Conservation (phyloP, 2,329 filamentous ascomycete genomes). For the Phoma sp. region DNA sequence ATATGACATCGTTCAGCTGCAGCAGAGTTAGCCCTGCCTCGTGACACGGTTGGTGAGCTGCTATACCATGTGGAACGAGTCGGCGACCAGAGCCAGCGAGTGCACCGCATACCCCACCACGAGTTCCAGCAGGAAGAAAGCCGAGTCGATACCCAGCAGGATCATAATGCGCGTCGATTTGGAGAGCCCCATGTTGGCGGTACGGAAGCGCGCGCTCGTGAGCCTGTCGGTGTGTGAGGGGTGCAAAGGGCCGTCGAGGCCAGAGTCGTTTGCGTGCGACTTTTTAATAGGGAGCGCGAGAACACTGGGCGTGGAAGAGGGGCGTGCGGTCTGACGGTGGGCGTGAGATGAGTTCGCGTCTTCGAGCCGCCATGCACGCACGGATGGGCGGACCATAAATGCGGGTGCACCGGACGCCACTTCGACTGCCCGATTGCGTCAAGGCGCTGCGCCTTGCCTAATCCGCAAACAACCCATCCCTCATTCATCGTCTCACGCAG, state of each 20-base stretch:
- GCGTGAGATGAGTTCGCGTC: neutral
- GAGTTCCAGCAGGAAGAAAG: constrained; percentile 90
- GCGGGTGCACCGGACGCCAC: constrained; percentile 10
- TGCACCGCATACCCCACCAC: constrained; percentile 82
- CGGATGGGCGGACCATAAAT: constrained; percentile 11
- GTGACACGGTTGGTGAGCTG: constrained; percentile 18
- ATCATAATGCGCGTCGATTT: constrained; percentile 92
- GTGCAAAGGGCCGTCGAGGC: constrained; percentile 2
- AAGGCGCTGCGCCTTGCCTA: constrained; percentile 4
- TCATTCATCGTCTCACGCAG: neutral
- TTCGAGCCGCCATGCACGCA: constrained; percentile 1
- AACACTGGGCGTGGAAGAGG: neutral
- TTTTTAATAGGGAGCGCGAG: neutral
- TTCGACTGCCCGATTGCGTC: constrained; percentile 14
- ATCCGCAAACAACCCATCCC: constrained; percentile 5
- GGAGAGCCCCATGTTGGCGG: constrained; percentile 75
- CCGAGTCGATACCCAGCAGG: constrained; percentile 86
- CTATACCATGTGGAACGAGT: constrained; percentile 95
- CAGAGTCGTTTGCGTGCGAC: constrained; percentile 1
- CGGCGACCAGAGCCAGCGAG: constrained; percentile 91
- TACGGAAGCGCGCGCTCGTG: constrained; percentile 19
- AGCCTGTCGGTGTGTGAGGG: neutral
- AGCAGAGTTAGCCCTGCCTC: constrained; percentile 1
- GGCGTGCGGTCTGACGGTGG: constrained; percentile 4
- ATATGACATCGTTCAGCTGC: constrained; percentile 95